A percentile compares a stretch with the other conserved stretches of the same genome.
These are phyloP conservation scores for Jackrogersella minutella DNA, from an alignment of 495 filamentous ascomycete genomes.

Conservation along the genomic window DNA sequence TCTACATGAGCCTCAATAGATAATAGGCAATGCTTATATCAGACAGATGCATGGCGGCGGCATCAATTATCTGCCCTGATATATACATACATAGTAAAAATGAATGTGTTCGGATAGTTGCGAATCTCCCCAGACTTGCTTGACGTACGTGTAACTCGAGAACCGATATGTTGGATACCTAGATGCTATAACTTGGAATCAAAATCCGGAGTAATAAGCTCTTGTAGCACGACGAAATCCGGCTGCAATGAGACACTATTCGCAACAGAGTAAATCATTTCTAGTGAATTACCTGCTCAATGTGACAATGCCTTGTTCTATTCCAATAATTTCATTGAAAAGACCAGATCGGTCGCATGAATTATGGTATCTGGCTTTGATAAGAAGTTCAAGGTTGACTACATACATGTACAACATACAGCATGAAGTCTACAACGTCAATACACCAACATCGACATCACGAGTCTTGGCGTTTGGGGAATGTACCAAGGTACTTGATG, in stretches of 20 bases:
- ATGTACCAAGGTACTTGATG: too few species aligned
- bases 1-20: background rate
- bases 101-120: background rate
- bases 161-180: conserved; percentile 15
- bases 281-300: background rate
- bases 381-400: conserved; percentile 25
- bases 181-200: conserved; percentile 1
- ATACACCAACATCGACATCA: background rate
- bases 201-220: conserved; percentile 12
- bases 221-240: conserved; percentile 1
- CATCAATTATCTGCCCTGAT: background rate
- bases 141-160: conserved; percentile 8
- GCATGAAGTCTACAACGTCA: background rate
- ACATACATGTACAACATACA: conserved; percentile 10
- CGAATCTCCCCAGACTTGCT: background rate
- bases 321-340: conserved; percentile 6
- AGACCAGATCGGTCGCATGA: conserved; percentile 12
- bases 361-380: background rate
- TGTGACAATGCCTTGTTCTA: background rate
- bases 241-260: conserved; percentile 2
- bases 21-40: background rate
- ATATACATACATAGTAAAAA: background rate
- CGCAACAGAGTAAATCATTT: background rate
- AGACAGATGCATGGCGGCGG: background rate
- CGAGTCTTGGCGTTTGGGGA: conserved; percentile 22